These are phyloP conservation scores for Schrenkiella parvula DNA, from an alignment of 345 rosid species.

Conservation along the genomic window DNA sequence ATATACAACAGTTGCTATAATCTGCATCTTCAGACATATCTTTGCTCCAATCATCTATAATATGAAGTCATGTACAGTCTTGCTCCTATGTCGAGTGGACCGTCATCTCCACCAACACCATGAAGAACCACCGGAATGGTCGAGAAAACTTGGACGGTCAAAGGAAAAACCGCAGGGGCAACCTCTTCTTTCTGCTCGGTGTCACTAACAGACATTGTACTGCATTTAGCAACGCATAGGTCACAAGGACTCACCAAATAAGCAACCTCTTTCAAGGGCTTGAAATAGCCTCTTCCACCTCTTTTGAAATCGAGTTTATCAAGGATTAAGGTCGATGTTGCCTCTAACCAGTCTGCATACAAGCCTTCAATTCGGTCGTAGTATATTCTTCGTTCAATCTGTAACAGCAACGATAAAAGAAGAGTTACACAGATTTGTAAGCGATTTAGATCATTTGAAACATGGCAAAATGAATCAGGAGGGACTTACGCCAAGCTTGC, in stretches of 20 bases:
- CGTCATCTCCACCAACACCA: slow-evolving; percentile 78
- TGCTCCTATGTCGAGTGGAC: slow-evolving; percentile 68
- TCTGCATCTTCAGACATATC: slow-evolving; percentile 9
- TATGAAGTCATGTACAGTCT: slow-evolving; percentile 77
- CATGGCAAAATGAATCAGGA: neutral
- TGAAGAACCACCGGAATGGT: slow-evolving; percentile 77
- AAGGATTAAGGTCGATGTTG: slow-evolving; percentile 75
- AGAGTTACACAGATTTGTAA: neutral
- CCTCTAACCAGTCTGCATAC: slow-evolving; percentile 70
- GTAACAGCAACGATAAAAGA: slow-evolving; percentile 13
- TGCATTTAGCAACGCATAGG: slow-evolving; percentile 31
- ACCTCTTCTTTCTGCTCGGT: slow-evolving; percentile 24
- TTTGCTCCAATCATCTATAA: slow-evolving; percentile 38
- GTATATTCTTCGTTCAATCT: slow-evolving; percentile 78
- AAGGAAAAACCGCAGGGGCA: slow-evolving; percentile 60
- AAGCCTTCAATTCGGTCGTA: slow-evolving; percentile 83
- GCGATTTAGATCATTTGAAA: neutral
- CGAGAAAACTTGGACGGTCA: slow-evolving; percentile 61
- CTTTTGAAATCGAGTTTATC: slow-evolving; percentile 43
- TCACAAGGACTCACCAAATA: slow-evolving; percentile 50
- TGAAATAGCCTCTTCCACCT: slow-evolving; percentile 38
- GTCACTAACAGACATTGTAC: slow-evolving; percentile 22
- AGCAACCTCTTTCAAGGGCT: slow-evolving; percentile 55
- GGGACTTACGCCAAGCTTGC: slow-evolving; percentile 66
- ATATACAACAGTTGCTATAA: slow-evolving; percentile 17